These are phyloP conservation scores for Zygoascus meyerae DNA, from an alignment of 1,139 yeast genomes.

Conservation along the genomic window DNA sequence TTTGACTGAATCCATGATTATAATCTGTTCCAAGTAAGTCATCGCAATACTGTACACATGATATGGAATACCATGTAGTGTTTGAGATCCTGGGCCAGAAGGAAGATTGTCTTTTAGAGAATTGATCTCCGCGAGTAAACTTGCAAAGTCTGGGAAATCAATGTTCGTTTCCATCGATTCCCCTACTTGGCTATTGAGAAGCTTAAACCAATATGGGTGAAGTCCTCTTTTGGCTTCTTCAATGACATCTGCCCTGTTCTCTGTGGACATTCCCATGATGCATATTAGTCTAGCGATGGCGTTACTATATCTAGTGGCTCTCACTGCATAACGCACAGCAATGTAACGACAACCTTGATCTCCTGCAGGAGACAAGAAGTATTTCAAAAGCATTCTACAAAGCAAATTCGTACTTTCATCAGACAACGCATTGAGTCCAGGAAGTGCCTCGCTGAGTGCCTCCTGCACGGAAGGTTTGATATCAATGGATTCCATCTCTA, in stretches of 20 bases:
- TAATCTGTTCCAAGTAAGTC: conserved; percentile 39
- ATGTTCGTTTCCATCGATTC: conserved; percentile 14
- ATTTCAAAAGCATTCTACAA: conserved; percentile 40
- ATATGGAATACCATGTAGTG: conserved; percentile 13
- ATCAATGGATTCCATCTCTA: conserved; percentile 59
- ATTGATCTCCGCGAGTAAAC: conserved; percentile 18
- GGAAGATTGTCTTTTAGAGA: conserved; percentile 3
- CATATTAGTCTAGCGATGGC: conserved; percentile 64
- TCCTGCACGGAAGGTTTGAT: conserved; percentile 67
- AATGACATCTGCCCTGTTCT: conserved; percentile 61
- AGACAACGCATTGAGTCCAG: conserved; percentile 43
- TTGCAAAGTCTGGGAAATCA: conserved; percentile 31
- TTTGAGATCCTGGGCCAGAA: conserved; percentile 10
- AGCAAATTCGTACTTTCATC: conserved; percentile 39
- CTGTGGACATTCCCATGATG: conserved; percentile 52
- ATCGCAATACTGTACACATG: conserved; percentile 32
- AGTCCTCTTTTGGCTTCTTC: conserved; percentile 83
- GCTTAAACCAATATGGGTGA: conserved; percentile 65
- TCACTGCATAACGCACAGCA: conserved; percentile 60
- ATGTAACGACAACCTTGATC: conserved; percentile 48
- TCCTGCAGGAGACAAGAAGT: conserved; percentile 32
- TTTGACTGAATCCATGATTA: conserved; percentile 59
- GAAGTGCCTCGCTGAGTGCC: conserved; percentile 56
- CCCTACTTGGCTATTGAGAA: conserved; percentile 21
- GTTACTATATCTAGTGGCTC: conserved; percentile 63